Base-by-base conservation (phyloP, 495 filamentous ascomycete genomes). In the Thozetella sp. region DNA sequence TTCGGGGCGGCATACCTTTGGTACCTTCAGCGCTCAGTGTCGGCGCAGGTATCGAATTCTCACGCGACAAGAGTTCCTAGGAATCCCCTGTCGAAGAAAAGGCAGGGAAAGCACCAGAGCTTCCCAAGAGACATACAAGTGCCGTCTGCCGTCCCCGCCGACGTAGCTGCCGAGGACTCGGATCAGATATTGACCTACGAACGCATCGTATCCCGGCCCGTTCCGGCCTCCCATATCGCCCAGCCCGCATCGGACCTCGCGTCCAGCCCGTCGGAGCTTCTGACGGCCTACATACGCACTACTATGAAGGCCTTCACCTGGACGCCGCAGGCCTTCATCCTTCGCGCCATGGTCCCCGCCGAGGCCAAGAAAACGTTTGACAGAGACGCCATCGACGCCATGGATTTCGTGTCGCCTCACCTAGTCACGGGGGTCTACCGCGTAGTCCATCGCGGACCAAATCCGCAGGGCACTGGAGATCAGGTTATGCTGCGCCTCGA, bases 281-380 rank as follows among this genome's bases (percentile, higher is more conserved):
- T 48, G n/a, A 48, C 43, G n/a, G 43, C 43, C 43, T 48, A 48
- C 43, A 19, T 48, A 9, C 43, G 43, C 4, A 48, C 9, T 48
- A 48, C 43, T 10, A 48, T 48, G 43, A 48, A 48, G 43, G 43
- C 43, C 4, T 48, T 48, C 20, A 48, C 43, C n/a, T 48, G 43
- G 43, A 48, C 43, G n/a, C 43, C 43, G 3, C 43, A 48, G 43
- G 43, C 43, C n/a, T 48, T 48, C n/a, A 3, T 48, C 10, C 43
- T 48, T 3, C 43, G 43, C 9, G 43, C 43, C n/a, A 48, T 48
- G 43, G 43, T 48, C 10, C 43, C 43, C n/a, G n/a, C 12, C 4
- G 43, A 48, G 43, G 43, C 43, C 43, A 48, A 20, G 43, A 11
- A 48, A 48, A 48, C 43, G 10, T 48, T 48, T n/a, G 43, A 48